Percentiles rank a stretch among this genome's conserved stretches.
Conservation (phyloP, 208 protist genomes). For the Naegleria lovaniensis region DNA sequence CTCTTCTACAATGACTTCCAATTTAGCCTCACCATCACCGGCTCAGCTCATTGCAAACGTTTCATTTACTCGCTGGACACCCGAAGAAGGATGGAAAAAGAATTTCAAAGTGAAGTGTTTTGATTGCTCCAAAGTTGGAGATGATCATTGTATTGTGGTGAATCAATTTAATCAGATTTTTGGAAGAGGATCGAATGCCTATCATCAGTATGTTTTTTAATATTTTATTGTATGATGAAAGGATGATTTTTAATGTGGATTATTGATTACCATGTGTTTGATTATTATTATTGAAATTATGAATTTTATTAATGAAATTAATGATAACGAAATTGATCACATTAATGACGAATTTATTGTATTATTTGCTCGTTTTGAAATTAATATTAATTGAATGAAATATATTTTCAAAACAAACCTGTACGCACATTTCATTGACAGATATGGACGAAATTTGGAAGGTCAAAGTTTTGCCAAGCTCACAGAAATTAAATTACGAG, state of each 20-base stretch:
- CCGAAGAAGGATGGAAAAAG: neutral
- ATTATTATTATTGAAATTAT: too few relatives aligned
- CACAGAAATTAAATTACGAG: neutral
- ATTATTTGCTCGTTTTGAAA: too few relatives aligned
- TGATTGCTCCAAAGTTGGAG: neutral
- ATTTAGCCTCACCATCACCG: neutral
- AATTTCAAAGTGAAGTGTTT: slow-evolving; percentile 1
- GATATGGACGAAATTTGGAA: neutral
- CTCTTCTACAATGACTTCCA: neutral
- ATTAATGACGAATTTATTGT: too few relatives aligned
- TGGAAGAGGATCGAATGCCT: neutral
- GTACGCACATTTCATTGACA: too few relatives aligned
- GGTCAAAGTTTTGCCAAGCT: neutral
- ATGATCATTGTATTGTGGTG: slow-evolving; percentile 8
- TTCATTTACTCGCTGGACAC: neutral
- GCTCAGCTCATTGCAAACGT: neutral
- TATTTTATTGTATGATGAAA: too few relatives aligned
- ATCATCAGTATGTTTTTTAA: slow-evolving; percentile 12
- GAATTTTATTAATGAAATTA: too few relatives aligned
- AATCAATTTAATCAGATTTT: slow-evolving; percentile 6
- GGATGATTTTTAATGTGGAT: too few relatives aligned
- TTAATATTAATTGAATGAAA: too few relatives aligned
- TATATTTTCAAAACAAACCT: too few relatives aligned
- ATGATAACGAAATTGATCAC: too few relatives aligned
- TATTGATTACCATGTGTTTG: too few relatives aligned